These are phyloP conservation scores for Colletotrichum phormii DNA, from an alignment of 2,329 filamentous ascomycete genomes.

Conservation along the genomic window DNA sequence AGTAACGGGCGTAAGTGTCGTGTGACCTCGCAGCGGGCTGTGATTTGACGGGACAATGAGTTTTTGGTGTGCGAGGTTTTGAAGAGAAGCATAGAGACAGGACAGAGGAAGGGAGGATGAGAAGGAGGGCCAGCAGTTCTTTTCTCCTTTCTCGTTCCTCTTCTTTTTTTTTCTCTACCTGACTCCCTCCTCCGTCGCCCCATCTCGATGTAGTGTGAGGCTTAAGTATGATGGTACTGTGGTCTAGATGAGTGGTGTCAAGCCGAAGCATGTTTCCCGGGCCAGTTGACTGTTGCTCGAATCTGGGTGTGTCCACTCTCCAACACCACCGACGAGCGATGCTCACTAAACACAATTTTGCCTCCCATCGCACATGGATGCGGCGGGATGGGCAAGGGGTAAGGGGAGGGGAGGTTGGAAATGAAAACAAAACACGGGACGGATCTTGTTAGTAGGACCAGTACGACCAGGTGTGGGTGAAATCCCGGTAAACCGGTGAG, in stretches of 20 bases:
- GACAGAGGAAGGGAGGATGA: background rate
- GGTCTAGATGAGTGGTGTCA: background rate
- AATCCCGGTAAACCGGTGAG: background rate
- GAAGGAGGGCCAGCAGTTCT: background rate
- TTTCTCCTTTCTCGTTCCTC: background rate
- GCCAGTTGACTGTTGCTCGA: background rate
- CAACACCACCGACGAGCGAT: background rate
- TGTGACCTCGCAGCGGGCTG: background rate
- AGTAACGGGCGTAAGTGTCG: background rate
- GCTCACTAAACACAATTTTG: background rate
- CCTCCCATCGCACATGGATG: background rate
- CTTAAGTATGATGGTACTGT: background rate
- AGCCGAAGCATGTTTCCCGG: background rate
- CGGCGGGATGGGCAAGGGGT: background rate
- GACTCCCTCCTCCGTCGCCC: background rate
- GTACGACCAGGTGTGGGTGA: background rate
- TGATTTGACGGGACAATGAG: background rate
- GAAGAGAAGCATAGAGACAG: background rate
- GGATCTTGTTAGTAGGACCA: background rate
- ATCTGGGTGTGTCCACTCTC: no score
- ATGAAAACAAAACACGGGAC: background rate
- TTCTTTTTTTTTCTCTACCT: background rate
- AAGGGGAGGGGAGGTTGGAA: background rate
- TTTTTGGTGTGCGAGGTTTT: background rate
- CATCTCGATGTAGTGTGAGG: no score